Percentiles rank a stretch among this genome's conserved stretches.
These are phyloP conservation scores for Hymenoscyphus fraxineus DNA, from an alignment of 2,329 filamentous ascomycete genomes.

Conservation along the genomic window DNA sequence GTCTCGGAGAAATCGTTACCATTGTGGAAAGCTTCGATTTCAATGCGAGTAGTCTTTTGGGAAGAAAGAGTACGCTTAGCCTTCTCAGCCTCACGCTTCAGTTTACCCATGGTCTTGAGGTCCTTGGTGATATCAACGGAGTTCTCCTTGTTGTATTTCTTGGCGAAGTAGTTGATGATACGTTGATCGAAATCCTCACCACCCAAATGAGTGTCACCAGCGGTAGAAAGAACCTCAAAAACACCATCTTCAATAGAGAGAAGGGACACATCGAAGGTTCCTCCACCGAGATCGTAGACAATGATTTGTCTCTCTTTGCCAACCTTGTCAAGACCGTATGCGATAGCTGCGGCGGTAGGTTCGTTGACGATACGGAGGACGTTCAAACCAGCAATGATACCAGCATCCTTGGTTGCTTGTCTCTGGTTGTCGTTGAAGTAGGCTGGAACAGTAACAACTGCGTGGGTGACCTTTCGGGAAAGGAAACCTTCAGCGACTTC, in stretches of 20 bases:
- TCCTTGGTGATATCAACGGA: slow-evolving; percentile 89
- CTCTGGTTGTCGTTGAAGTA: slow-evolving; percentile 99
- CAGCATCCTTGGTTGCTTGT: slow-evolving; percentile 95
- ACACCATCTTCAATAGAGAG: slow-evolving; percentile 88
- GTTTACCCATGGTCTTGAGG: slow-evolving; percentile 96
- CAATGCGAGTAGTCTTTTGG: slow-evolving; percentile 88
- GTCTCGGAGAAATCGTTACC: slow-evolving; percentile 99
- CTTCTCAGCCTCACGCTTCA: slow-evolving; percentile 99
- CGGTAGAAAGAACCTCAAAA: slow-evolving; percentile 90
- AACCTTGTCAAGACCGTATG: slow-evolving; percentile 88
- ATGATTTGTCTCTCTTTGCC: slow-evolving; percentile 83
- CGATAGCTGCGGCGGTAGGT: slow-evolving; percentile 90
- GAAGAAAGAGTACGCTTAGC: slow-evolving; percentile 97
- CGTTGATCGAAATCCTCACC: slow-evolving; percentile 99
- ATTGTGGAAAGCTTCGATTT: slow-evolving; percentile 96
- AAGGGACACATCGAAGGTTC: slow-evolving; percentile 92
- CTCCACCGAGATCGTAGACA: slow-evolving; percentile 90
- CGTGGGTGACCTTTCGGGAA: slow-evolving; percentile 79
- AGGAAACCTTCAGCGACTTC: slow-evolving; percentile 75
- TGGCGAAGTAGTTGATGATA: slow-evolving; percentile 92
- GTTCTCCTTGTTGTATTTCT: slow-evolving; percentile 99
- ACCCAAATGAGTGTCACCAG: slow-evolving; percentile 95
- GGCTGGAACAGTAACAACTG: slow-evolving; percentile 89
- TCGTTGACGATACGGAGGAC: slow-evolving; percentile 96
- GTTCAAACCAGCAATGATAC: slow-evolving; percentile 86